Evolutionary conservation across 352 stramenopile genomes (phyloP).

Genomic region (Phytophthora meadii): DNA sequence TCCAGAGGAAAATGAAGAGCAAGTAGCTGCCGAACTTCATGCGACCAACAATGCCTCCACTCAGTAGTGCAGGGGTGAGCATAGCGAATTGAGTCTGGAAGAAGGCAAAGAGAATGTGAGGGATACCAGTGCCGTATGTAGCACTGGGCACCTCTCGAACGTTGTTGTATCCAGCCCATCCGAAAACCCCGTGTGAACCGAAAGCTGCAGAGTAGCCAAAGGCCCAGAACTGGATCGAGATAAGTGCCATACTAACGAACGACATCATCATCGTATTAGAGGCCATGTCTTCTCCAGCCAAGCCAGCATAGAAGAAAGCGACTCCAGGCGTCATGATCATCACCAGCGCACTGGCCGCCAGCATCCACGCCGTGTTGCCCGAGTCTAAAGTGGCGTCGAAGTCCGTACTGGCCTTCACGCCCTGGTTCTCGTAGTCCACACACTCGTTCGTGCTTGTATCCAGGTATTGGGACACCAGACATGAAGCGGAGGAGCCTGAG

Average conservation of each 20-base stretch:
- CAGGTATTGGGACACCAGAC: conserved; percentile 47
- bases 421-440: conserved; percentile 48
- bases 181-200: conserved; percentile 64
- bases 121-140: conserved; percentile 69
- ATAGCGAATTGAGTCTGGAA: conserved; percentile 89
- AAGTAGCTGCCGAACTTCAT: conserved; percentile 85
- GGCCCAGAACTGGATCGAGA: conserved; percentile 85
- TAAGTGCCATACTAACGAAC: conserved; percentile 76
- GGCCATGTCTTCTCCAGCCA: conserved; percentile 77
- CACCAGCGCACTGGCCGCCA: conserved; percentile 31
- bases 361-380: conserved; percentile 42
- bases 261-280: conserved; percentile 90
- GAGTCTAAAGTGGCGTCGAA: conserved; percentile 36
- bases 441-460: conserved; percentile 44
- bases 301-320: conserved; percentile 77
- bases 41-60: conserved; percentile 79
- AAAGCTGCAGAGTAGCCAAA: conserved; percentile 85
- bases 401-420: conserved; percentile 29
- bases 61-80: conserved; percentile 80
- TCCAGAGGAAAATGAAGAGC: conserved; percentile 84
- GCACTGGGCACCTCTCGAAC: conserved; percentile 52
- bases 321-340: conserved; percentile 40
- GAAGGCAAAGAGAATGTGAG: conserved; percentile 76
- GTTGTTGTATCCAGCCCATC: conserved; percentile 70
- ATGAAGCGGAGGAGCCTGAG: conserved; percentile 38